Base-by-base conservation (phyloP, 805 yeast species). In the Metschnikowia cerradonensis region DNA sequence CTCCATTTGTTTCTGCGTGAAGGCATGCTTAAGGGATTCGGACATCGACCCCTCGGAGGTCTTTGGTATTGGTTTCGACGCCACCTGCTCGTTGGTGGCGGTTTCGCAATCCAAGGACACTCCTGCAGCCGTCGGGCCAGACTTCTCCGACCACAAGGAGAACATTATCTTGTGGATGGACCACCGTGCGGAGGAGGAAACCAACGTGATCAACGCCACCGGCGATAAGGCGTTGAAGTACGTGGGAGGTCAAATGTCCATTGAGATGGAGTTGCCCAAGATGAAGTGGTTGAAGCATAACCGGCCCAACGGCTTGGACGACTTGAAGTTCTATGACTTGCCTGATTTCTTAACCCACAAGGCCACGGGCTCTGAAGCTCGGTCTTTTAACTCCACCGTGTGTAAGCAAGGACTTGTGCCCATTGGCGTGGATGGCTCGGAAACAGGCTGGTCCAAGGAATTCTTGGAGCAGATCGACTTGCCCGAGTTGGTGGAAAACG, bases 141-240 rank as follows among this genome's bases (percentile, higher is more conserved):
- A 91, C 64, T 92, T 89, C 66, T 56, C 69, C 33, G 83, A 89
- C 60, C 58, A 73, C 43, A 79, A 78, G 54, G 96, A 91, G 64
- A 90, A 94, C 68, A 85, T 94, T 61, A 83, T 94, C 47, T 71
- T 94, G 55, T 94, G 99, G 99, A 92, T 94, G 98, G 99, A 94
- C 72, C 99, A 94, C 68, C 80, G 99, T 56, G 97, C 98, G 0
- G 84, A 78, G 14, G 73, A 75, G 6, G 97, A 92, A 65, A 90
- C 97, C 13, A 73, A 81, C 50, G 80, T 74, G 50, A 90, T 94
- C 66, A 92, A 92, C 68, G 81, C 84, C 39, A 86, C 96, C 0
- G 78, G 79, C 34, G 95, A 90, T 63, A 82, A 80, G 62, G 82
- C 88, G 51, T 77, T 94, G 62, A 86, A 88, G 66, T 94, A 89